Percentiles rank a stretch among this genome's conserved stretches.
phyloP scores from a whole-genome alignment of 164 flowering plant species.

The Saururus chinensis region DNA sequence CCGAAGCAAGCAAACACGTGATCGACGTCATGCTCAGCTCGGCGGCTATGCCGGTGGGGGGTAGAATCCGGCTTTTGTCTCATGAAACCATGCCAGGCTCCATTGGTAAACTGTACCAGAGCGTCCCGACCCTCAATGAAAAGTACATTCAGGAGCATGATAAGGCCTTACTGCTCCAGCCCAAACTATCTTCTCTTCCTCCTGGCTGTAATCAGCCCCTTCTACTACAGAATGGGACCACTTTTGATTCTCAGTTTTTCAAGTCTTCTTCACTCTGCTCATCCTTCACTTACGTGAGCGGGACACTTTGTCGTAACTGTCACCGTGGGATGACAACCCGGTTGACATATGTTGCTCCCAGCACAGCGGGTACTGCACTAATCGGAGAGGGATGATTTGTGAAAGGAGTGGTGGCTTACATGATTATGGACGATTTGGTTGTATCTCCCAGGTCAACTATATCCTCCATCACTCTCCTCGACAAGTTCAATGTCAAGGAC shows the following conservation, averaged over 20 bases:
- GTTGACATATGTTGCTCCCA: neutral
- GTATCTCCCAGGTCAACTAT: constrained; percentile 36
- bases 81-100: too few relatives aligned
- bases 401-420: constrained; percentile 30
- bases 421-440: constrained; percentile 33
- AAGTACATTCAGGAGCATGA: neutral
- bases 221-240: neutral
- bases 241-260: neutral
- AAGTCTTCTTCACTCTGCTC: neutral
- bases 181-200: neutral
- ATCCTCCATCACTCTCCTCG: constrained; percentile 20
- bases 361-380: neutral
- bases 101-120: too few relatives aligned
- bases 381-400: constrained; percentile 17
- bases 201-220: neutral
- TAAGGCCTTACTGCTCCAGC: neutral
- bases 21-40: constrained; percentile 64
- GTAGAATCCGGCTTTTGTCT: constrained; percentile 16
- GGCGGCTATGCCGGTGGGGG: neutral
- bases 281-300: neutral
- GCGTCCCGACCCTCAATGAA: neutral
- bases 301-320: neutral
- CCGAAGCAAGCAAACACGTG: constrained; percentile 57
- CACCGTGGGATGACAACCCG: neutral
- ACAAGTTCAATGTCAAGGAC: constrained; percentile 18